A percentile compares a stretch with the other conserved stretches of the same genome.
phyloP scores from a whole-genome alignment of 768 basidiomycete species.

The Hericium coralloides region DNA sequence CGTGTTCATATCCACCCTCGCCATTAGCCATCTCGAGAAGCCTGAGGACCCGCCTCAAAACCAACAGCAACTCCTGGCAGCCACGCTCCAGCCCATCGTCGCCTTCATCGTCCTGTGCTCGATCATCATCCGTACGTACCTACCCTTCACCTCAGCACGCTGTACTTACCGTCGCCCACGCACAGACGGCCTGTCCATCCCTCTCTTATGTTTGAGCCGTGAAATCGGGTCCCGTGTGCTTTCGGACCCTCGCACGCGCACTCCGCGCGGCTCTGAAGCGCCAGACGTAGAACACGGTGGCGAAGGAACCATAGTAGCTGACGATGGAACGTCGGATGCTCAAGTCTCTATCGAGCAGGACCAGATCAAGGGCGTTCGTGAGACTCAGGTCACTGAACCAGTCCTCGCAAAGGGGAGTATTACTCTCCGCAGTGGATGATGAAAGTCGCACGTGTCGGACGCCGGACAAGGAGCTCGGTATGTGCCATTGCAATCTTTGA shows the following conservation, averaged over 20 bases:
- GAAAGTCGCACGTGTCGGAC: too few relatives aligned
- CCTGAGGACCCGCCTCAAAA: conserved; percentile 52
- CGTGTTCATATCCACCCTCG: conserved; percentile 78
- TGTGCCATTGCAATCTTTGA: too few relatives aligned
- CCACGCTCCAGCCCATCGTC: conserved; percentile 72
- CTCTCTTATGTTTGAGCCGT: conserved; percentile 35
- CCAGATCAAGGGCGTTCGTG: too few relatives aligned
- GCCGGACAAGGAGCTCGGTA: too few relatives aligned
- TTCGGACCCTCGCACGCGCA: neutral
- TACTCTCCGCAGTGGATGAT: too few relatives aligned
- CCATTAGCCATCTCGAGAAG: conserved; percentile 49
- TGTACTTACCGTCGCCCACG: neutral
- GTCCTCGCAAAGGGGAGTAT: too few relatives aligned
- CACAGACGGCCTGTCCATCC: conserved; percentile 39
- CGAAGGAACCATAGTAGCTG: too few relatives aligned
- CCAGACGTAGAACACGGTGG: too few relatives aligned
- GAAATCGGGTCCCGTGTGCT: neutral
- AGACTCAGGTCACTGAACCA: too few relatives aligned
- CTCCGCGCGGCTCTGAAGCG: neutral
- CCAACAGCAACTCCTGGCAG: conserved; percentile 67
- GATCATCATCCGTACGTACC: conserved; percentile 64
- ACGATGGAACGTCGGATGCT: too few relatives aligned
- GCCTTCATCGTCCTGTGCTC: conserved; percentile 83
- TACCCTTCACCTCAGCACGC: neutral
- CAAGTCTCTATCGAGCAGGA: too few relatives aligned